Evolutionary conservation across 2,329 filamentous ascomycete genomes (phyloP).

Genomic region (Ascochyta viciae-villosae): DNA sequence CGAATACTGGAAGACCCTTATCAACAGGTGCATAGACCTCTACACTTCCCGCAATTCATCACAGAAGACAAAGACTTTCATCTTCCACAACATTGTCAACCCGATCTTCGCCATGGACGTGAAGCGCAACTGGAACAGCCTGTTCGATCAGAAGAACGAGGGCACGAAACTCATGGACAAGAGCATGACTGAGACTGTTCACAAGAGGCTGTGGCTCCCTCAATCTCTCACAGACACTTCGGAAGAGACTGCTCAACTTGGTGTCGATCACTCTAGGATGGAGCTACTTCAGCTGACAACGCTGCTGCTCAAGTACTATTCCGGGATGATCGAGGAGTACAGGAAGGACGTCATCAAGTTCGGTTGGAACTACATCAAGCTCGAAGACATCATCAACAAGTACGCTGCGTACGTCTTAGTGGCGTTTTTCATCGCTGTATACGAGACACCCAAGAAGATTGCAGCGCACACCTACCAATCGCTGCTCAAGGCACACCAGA

Average conservation of each 20-base stretch:
- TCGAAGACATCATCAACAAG: conserved; percentile 99
- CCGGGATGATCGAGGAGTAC: conserved; percentile 84
- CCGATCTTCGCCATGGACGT: conserved; percentile 97
- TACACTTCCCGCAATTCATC: conserved; percentile 80
- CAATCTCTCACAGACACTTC: conserved; percentile 77
- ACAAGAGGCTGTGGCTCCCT: conserved; percentile 92
- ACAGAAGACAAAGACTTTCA: conserved; percentile 91
- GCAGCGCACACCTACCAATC: conserved; percentile 94
- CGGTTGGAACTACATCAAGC: conserved; percentile 91
- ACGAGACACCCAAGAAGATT: conserved; percentile 95
- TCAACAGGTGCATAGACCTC: conserved; percentile 85
- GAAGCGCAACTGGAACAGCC: conserved; percentile 75
- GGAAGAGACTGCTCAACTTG: conserved; percentile 83
- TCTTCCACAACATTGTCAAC: conserved; percentile 91
- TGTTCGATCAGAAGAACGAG: conserved; percentile 59
- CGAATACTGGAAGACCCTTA: conserved; percentile 82
- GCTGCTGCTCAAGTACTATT: conserved; percentile 93
- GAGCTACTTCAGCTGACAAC: conserved; percentile 94
- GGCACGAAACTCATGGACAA: conserved; percentile 82
- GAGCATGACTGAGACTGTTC: conserved; percentile 85
- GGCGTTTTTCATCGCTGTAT: conserved; percentile 95
- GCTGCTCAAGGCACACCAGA: conserved; percentile 89
- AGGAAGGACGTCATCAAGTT: conserved; percentile 99
- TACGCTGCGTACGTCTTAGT: conserved; percentile 97
- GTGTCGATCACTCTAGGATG: conserved; percentile 94